Percentiles rank a stretch among this genome's conserved stretches.
These are phyloP conservation scores for Xylaria sp. DNA, from an alignment of 2,329 filamentous ascomycete species.

Conservation along the genomic window DNA sequence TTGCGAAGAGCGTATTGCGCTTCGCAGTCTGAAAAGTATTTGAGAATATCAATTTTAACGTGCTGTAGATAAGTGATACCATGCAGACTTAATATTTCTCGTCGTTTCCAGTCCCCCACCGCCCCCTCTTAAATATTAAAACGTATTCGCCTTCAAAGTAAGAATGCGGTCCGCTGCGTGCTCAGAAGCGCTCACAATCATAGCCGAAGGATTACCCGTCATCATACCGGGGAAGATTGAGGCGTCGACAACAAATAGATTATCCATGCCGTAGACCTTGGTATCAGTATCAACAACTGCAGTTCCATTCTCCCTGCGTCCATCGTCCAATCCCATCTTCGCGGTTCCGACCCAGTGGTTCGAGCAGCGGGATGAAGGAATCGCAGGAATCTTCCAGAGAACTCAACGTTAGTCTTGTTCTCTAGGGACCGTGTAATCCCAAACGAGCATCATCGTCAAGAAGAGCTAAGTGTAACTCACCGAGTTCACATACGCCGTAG, in stretches of 20 bases:
- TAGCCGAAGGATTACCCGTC: constrained; percentile 70
- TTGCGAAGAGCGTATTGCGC: neutral
- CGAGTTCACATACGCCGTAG: constrained; percentile 64
- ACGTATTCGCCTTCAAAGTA: constrained; percentile 26
- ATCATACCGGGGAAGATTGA: constrained; percentile 77
- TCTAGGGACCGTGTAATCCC: neutral
- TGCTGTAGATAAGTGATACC: neutral
- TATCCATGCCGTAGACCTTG: constrained; percentile 74
- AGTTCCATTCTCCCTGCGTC: constrained; percentile 62
- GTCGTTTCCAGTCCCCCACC: neutral
- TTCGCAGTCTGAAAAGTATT: neutral
- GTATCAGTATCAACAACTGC: constrained; percentile 72
- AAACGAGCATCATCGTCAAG: neutral
- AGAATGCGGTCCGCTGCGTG: constrained; percentile 51
- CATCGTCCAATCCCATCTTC: constrained; percentile 69
- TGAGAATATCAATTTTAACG: neutral
- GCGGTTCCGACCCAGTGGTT: constrained; percentile 68
- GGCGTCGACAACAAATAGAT: constrained; percentile 75
- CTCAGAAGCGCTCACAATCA: constrained; percentile 56
- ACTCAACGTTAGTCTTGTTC: neutral
- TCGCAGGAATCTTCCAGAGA: constrained; percentile 50
- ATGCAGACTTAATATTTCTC: neutral
- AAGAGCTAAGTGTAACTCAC: constrained; percentile 12
- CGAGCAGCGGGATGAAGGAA: constrained; percentile 53
- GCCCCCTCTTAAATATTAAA: neutral